These are phyloP conservation scores for Adansonia digitata DNA, from an alignment of 345 rosid species.

Conservation along the genomic window DNA sequence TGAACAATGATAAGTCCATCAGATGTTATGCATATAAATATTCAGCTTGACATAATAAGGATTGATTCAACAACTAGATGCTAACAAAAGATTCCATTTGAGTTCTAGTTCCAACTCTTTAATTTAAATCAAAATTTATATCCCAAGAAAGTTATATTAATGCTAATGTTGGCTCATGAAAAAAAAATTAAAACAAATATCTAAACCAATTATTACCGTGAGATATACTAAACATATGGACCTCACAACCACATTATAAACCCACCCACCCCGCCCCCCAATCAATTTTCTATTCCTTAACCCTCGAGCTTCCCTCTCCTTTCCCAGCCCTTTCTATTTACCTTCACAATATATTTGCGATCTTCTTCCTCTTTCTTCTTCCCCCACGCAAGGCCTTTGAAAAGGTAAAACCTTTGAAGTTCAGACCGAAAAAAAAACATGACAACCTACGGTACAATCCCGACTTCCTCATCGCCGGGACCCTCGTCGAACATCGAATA, in stretches of 20 bases:
- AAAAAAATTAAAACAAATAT: background rate
- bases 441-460: slow-evolving; percentile 82
- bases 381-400: background rate
- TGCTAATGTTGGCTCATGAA: background rate
- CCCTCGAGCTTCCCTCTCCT: background rate
- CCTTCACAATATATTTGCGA: background rate
- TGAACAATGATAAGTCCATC: too few species aligned
- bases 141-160: too few species aligned
- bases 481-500: slow-evolving; percentile 39
- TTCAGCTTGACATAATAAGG: too few species aligned
- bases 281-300: background rate
- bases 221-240: background rate
- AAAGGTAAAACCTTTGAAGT: background rate
- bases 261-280: background rate
- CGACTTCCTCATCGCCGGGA: slow-evolving; percentile 54
- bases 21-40: too few species aligned
- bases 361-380: background rate
- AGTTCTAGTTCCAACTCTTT: too few species aligned
- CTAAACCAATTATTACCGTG: background rate
- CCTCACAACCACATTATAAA: slow-evolving; percentile 17
- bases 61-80: too few species aligned
- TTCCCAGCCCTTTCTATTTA: background rate
- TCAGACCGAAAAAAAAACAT: slow-evolving; percentile 26
- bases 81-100: too few species aligned
- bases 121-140: background rate